These are phyloP conservation scores for Platanthera guangdongensis DNA, from an alignment of 106 monocot genomes.

Conservation along the genomic window DNA sequence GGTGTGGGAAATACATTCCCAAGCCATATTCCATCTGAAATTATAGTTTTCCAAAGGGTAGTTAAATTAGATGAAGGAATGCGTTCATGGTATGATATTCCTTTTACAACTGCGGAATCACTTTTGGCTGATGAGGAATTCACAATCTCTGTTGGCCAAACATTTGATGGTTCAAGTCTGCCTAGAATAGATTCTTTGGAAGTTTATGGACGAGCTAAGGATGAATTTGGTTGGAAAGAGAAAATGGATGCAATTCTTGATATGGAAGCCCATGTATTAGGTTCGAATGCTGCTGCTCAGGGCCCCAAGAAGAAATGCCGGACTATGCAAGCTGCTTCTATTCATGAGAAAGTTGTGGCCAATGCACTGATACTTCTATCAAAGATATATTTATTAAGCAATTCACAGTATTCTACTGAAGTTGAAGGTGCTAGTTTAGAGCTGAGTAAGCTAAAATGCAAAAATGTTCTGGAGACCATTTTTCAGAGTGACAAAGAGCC, in stretches of 20 bases:
- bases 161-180: constrained; percentile 59
- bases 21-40: constrained; percentile 80
- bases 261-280: constrained; percentile 70
- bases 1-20: constrained; percentile 90
- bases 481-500: constrained; percentile 83
- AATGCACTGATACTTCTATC: constrained; percentile 76
- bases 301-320: constrained; percentile 41
- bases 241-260: constrained; percentile 93
- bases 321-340: constrained; percentile 53
- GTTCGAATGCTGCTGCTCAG: constrained; percentile 23
- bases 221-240: constrained; percentile 99
- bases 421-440: constrained; percentile 46
- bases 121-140: constrained; percentile 97
- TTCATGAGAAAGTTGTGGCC: constrained; percentile 83
- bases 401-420: constrained; percentile 19
- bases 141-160: constrained; percentile 56
- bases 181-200: constrained; percentile 89
- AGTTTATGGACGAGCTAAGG: constrained; percentile 90
- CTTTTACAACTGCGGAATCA: constrained; percentile 82
- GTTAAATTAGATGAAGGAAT: constrained; percentile 95
- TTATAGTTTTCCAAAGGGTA: constrained; percentile 72
- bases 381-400: constrained; percentile 51
- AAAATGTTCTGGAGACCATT: constrained; percentile 63
- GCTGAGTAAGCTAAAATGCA: constrained; percentile 73
- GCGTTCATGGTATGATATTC: constrained; percentile 98